phyloP scores from a whole-genome alignment of 768 basidiomycete genomes.

The Amanita molliuscula region DNA sequence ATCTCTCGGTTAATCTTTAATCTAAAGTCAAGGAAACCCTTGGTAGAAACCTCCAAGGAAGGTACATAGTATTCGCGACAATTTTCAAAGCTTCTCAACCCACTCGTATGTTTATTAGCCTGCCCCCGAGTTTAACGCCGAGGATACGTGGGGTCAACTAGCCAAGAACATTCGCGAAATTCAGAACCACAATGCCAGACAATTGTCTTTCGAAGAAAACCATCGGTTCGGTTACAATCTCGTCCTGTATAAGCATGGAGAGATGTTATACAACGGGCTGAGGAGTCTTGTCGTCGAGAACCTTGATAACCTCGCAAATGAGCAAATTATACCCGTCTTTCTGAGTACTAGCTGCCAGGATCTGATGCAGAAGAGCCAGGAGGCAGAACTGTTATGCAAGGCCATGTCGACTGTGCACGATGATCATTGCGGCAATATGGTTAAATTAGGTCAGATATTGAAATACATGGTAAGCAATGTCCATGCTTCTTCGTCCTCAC shows the following conservation, averaged over 20 bases:
- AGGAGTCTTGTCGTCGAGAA: slow-evolving; percentile 72
- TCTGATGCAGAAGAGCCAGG: slow-evolving; percentile 65
- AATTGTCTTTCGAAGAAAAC: slow-evolving; percentile 70
- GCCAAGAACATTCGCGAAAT: slow-evolving; percentile 87
- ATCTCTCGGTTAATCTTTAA: slow-evolving; percentile 4
- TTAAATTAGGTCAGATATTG: slow-evolving; percentile 78
- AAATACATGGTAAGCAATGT: slow-evolving; percentile 81
- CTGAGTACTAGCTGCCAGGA: slow-evolving; percentile 62
- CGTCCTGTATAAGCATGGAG: slow-evolving; percentile 80
- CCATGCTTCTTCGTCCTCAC: not conserved
- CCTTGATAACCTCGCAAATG: slow-evolving; percentile 66
- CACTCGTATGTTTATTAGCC: slow-evolving; percentile 33
- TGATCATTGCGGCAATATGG: slow-evolving; percentile 85
- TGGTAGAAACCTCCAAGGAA: slow-evolving; percentile 36
- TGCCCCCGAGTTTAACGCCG: slow-evolving; percentile 64
- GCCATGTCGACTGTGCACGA: slow-evolving; percentile 84
- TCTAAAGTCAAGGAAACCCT: not conserved
- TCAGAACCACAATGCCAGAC: slow-evolving; percentile 85
- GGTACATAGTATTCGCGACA: slow-evolving; percentile 15
- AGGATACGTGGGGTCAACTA: slow-evolving; percentile 77
- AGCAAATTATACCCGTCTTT: slow-evolving; percentile 74
- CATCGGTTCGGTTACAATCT: slow-evolving; percentile 93
- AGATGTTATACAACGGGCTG: slow-evolving; percentile 80
- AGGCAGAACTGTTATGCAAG: slow-evolving; percentile 79
- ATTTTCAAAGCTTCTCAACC: not conserved